These are phyloP conservation scores for Anisodus tanguticus DNA, from an alignment of 257 asterid genomes.

Conservation along the genomic window DNA sequence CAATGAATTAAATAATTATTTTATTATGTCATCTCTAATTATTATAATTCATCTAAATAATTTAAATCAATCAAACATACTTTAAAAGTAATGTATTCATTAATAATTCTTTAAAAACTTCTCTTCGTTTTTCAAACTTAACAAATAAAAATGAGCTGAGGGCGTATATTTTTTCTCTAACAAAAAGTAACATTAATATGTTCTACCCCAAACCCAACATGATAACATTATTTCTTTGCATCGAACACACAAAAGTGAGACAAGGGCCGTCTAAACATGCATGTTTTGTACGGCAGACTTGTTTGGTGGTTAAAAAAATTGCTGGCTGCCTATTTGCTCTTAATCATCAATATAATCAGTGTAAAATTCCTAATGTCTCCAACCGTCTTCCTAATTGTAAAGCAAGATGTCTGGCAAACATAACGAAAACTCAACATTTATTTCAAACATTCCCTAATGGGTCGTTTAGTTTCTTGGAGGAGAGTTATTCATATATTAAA, in stretches of 20 bases:
- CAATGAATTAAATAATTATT: too few relatives aligned
- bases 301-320: background rate
- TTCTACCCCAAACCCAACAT: conserved; percentile 8
- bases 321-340: background rate
- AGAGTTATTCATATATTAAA: too few relatives aligned
- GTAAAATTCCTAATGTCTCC: background rate
- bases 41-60: too few relatives aligned
- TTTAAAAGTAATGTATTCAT: too few relatives aligned
- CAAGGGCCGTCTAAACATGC: conserved; percentile 8
- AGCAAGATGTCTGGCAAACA: background rate
- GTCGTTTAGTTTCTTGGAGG: too few relatives aligned
- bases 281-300: conserved; percentile 8
- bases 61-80: too few relatives aligned
- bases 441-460: background rate
- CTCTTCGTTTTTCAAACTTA: too few relatives aligned
- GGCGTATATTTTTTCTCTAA: background rate
- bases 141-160: too few relatives aligned
- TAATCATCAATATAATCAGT: conserved; percentile 9
- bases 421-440: background rate
- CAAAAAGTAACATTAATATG: background rate
- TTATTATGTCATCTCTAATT: too few relatives aligned
- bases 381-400: background rate
- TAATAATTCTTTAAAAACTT: too few relatives aligned
- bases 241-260: background rate
- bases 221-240: background rate